phyloP scores from a whole-genome alignment of 2,329 filamentous ascomycete genomes.

The Pseudocercospora macadamiae region DNA sequence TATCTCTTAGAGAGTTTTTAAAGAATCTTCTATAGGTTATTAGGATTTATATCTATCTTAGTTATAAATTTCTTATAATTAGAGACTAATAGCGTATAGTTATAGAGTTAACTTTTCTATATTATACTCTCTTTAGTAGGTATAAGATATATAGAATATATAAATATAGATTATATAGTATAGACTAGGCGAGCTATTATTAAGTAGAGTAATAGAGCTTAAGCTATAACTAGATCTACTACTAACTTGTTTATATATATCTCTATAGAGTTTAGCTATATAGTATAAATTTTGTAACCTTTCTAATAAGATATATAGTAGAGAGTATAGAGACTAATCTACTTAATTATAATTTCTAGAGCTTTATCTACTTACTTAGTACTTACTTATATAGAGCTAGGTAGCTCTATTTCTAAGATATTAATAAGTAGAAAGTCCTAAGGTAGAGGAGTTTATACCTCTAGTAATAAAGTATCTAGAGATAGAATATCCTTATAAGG shows the following conservation, averaged over 20 bases:
- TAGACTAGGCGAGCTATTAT: neutral
- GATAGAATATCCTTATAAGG: too few species aligned
- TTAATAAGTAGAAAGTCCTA: neutral
- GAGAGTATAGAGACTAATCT: neutral
- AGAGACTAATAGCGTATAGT: too few species aligned
- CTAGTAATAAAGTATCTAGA: too few species aligned
- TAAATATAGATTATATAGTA: too few species aligned
- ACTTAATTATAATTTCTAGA: neutral
- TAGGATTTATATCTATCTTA: too few species aligned
- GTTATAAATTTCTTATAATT: neutral
- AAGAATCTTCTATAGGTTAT: too few species aligned
- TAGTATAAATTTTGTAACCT: neutral
- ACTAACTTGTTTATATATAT: neutral
- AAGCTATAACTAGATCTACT: neutral
- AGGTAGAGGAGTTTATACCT: too few species aligned
- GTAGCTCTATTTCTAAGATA: neutral
- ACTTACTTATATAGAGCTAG: neutral
- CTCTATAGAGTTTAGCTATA: neutral
- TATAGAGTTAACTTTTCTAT: neutral
- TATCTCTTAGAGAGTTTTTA: too few species aligned
- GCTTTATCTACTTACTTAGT: neutral
- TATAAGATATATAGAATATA: neutral
- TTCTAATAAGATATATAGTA: neutral
- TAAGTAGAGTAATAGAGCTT: neutral
- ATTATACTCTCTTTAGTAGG: neutral